phyloP scores from a whole-genome alignment of 1,284 basidiomycete genomes.

The Trichosporon sp. region DNA sequence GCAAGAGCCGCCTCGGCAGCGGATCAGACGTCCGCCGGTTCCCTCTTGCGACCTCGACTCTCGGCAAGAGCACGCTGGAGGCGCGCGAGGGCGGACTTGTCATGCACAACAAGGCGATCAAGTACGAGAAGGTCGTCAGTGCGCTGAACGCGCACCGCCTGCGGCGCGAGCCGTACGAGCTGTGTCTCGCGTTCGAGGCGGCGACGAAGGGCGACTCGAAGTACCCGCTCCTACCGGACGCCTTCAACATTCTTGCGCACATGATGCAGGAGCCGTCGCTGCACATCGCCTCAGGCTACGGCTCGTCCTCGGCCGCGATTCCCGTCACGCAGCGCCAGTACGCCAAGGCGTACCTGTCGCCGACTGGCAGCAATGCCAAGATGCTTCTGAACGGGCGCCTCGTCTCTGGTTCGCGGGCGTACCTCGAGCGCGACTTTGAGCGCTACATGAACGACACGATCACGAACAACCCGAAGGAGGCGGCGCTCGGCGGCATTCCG shows the following conservation, averaged over 20 bases:
- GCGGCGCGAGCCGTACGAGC: constrained; percentile 35
- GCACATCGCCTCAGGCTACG: constrained; percentile 32
- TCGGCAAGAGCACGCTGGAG: constrained; percentile 31
- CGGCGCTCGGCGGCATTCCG: constrained; percentile 85
- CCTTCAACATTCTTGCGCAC: constrained; percentile 49
- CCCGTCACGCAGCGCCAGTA: constrained; percentile 51
- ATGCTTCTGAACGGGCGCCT: constrained; percentile 34
- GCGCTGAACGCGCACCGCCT: constrained; percentile 39
- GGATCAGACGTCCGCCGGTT: constrained; percentile 35
- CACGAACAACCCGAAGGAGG: constrained; percentile 76
- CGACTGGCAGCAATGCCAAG: constrained; percentile 23
- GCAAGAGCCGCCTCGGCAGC: constrained; percentile 35
- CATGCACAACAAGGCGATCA: constrained; percentile 86
- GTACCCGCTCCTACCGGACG: constrained; percentile 46
- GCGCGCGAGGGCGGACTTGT: constrained; percentile 51
- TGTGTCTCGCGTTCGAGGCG: constrained; percentile 36
- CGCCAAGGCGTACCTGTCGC: constrained; percentile 51
- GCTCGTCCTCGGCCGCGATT: constrained; percentile 14
- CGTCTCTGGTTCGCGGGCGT: constrained; percentile 39
- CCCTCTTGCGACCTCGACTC: constrained; percentile 35
- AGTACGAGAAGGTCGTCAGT: constrained; percentile 82
- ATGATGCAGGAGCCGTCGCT: constrained; percentile 52
- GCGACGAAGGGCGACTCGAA: constrained; percentile 44
- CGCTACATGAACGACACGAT: constrained; percentile 78
- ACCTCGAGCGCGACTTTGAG: constrained; percentile 69